phyloP scores from a whole-genome alignment of 805 yeast species.

The Ogataea angusta region DNA sequence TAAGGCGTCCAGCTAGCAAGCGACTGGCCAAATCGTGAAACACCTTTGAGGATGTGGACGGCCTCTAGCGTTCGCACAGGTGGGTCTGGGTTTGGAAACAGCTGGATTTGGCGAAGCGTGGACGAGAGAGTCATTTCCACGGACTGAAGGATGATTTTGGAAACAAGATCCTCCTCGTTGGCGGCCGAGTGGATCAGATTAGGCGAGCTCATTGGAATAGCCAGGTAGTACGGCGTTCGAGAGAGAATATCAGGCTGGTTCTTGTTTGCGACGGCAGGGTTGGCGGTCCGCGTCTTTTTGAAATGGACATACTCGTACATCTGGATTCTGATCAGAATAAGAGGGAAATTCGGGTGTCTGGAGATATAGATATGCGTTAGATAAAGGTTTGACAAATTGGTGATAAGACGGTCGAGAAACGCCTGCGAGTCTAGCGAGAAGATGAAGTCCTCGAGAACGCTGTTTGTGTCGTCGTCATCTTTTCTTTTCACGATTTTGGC shows the following conservation, averaged over 20 bases:
- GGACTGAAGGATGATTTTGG: conserved; percentile 56
- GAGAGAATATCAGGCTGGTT: conserved; percentile 45
- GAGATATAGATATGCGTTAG: conserved; percentile 64
- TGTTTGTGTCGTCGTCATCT: conserved; percentile 17
- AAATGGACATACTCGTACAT: conserved; percentile 50
- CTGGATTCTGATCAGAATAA: conserved; percentile 62
- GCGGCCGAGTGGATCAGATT: conserved; percentile 53
- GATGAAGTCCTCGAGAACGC: conserved; percentile 29
- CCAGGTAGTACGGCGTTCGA: conserved; percentile 61
- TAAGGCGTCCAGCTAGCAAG: conserved; percentile 73
- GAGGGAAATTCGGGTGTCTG: conserved; percentile 59
- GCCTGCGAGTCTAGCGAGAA: conserved; percentile 46
- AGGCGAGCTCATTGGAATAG: conserved; percentile 65
- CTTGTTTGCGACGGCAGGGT: conserved; percentile 4
- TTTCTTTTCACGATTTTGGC: conserved; percentile 32
- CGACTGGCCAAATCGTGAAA: conserved; percentile 57
- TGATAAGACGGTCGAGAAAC: conserved; percentile 47
- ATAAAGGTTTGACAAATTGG: conserved; percentile 49
- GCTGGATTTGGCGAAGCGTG: conserved; percentile 41
- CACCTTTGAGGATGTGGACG: conserved; percentile 57
- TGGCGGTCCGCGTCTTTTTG: conserved; percentile 8
- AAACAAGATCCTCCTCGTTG: conserved; percentile 40
- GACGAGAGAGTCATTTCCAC: conserved; percentile 52
- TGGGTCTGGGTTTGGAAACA: conserved; percentile 34
- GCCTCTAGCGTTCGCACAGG: conserved; percentile 49